Base-by-base conservation (phyloP, 2,329 filamentous ascomycete species). In the Alternaria gansuensis region DNA sequence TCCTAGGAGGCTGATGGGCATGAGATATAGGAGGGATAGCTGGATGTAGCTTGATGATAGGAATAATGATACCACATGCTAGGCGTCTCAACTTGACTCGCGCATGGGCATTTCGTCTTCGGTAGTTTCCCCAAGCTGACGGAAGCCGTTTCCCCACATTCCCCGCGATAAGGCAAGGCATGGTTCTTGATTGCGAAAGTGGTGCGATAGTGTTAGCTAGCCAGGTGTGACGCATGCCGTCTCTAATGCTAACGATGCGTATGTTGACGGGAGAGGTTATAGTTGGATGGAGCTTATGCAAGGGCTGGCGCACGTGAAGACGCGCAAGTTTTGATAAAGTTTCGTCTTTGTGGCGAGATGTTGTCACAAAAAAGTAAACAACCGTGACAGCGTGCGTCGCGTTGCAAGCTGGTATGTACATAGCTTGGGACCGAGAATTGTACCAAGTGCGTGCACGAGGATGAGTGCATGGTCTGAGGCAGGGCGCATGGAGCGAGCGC, bases 101-200 rank as follows among this genome's bases (percentile, higher is more conserved):
- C 44, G 58, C 51, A 26, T 37, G 49, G 51, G 51, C 51, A 51
- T 44, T 56, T 59, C 45, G 46, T 54, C 8, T 45, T 46, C 14
- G 52, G 40, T 31, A 29, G 34, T 45, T 39, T 23, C 50, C 28
- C 45, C 45, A 54, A 14, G 34, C 34, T 57, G 53, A 55, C 43
- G 13, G 28, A 49, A 43, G 53, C 48, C 48, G 39, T 10, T 57
- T 63, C 58, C 54, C 60, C 60, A 59, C 60, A 55, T 61, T 54
- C 58, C 54, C 58, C 60, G 57, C 60, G 37, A 48, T 53, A 33
- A 46, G 26, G 49, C 49, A 37, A 54, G 41, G 29, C 44, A 36
- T 46, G 28, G 9, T 26, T 40, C 36, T 46, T 41, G 23, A 51
- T 37, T 52, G 51, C 57, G 44, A 45, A 51, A 43, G 36, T 46